A percentile compares a stretch with the other conserved stretches of the same genome.
phyloP scores from a whole-genome alignment of 2,329 filamentous ascomycete species.

The Talaromyces sp. region DNA sequence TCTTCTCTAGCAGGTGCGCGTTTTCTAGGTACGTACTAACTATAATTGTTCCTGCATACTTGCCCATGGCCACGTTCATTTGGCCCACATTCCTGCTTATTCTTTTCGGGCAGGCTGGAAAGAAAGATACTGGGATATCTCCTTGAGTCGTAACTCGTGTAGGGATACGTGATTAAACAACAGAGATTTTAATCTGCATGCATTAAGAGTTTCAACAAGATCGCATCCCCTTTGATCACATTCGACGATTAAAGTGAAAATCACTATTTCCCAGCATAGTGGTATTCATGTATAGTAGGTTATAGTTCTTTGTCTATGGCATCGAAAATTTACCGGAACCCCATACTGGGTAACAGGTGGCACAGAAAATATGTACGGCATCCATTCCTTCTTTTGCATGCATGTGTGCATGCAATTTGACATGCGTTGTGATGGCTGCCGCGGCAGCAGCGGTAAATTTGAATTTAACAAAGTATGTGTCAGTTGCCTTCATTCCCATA shows the following conservation, averaged over 20 bases:
- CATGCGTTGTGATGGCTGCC: not conserved
- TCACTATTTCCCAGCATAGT: too few species aligned
- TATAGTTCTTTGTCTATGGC: not conserved
- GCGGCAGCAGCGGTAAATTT: not conserved
- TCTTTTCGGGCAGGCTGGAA: not conserved
- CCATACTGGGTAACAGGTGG: not conserved
- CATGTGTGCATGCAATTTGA: not conserved
- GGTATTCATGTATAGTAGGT: not conserved
- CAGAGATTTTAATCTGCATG: not conserved
- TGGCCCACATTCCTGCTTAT: not conserved
- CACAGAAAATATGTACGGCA: not conserved
- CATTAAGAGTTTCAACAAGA: too few species aligned
- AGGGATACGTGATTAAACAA: not conserved
- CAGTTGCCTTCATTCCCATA: not conserved
- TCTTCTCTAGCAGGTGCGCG: not conserved
- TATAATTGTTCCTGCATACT: not conserved
- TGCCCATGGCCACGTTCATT: not conserved
- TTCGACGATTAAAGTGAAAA: too few species aligned
- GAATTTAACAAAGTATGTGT: not conserved
- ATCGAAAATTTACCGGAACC: not conserved
- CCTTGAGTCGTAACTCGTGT: not conserved
- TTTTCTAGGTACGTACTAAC: not conserved
- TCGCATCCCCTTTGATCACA: too few species aligned
- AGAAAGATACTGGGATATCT: not conserved
- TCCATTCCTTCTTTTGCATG: slow-evolving; percentile 12